Evolutionary conservation across 2,329 filamentous ascomycete genomes (phyloP).

Genomic region (Stagonosporopsis vannaccii): DNA sequence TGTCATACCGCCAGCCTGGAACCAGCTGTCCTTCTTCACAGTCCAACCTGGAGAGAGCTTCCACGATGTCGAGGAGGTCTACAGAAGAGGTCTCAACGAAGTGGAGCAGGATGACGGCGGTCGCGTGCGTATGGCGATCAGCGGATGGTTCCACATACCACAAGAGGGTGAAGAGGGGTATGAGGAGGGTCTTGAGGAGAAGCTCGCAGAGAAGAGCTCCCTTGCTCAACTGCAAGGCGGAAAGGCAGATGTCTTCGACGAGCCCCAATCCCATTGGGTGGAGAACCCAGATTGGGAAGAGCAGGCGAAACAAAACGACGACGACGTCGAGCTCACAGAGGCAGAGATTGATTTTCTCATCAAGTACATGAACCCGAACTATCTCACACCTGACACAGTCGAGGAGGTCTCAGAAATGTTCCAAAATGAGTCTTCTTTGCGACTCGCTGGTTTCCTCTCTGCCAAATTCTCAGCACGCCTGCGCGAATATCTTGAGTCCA

Average conservation of each 20-base stretch:
- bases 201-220: constrained; percentile 86
- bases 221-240: constrained; percentile 86
- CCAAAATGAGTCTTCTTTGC: constrained; percentile 81
- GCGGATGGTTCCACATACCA: constrained; percentile 98
- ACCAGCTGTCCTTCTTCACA: constrained; percentile 97
- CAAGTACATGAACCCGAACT: constrained; percentile 87
- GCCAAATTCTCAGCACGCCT: constrained; percentile 78
- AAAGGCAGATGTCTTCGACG: constrained; percentile 88
- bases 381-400: constrained; percentile 89
- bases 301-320: constrained; percentile 55
- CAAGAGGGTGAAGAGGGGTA: constrained; percentile 94
- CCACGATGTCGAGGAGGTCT: constrained; percentile 98
- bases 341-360: constrained; percentile 88
- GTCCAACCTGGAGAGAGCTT: constrained; percentile 99
- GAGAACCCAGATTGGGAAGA: constrained; percentile 46
- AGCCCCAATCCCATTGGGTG: constrained; percentile 70
- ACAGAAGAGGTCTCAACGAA: constrained; percentile 69
- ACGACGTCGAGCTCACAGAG: constrained; percentile 67
- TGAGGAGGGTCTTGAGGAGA: constrained; percentile 85
- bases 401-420: constrained; percentile 84
- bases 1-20: constrained; percentile 92
- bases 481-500: constrained; percentile 72
- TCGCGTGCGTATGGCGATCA: constrained; percentile 94
- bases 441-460: constrained; percentile 78
- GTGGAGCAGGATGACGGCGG: constrained; percentile 72